phyloP scores from a whole-genome alignment of 176 grass and related monocot species.

The Elaeis guineensis region DNA sequence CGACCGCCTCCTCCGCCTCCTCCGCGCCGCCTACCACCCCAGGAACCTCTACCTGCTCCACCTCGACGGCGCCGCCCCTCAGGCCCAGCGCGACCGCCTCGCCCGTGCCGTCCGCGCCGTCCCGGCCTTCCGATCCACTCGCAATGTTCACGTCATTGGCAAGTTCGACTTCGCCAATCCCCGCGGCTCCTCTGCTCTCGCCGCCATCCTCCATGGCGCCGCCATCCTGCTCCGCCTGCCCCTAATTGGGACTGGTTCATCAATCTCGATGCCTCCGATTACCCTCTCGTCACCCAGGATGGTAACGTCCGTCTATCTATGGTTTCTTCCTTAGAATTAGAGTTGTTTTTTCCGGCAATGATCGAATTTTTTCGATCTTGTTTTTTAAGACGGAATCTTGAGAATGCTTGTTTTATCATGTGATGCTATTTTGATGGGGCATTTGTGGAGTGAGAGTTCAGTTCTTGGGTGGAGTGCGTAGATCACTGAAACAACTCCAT shows the following conservation, averaged over 20 bases:
- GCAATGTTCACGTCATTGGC: slow-evolving; percentile 80
- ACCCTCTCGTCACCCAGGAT: slow-evolving; percentile 76
- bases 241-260: slow-evolving; percentile 80
- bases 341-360: too few relatives aligned
- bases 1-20: slow-evolving; percentile 69
- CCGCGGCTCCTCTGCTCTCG: slow-evolving; percentile 58
- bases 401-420: too few relatives aligned
- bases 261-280: slow-evolving; percentile 72
- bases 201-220: slow-evolving; percentile 67
- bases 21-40: slow-evolving; percentile 70
- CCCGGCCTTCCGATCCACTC: slow-evolving; percentile 17
- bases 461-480: too few relatives aligned
- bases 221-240: slow-evolving; percentile 53
- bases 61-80: slow-evolving; percentile 62
- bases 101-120: slow-evolving; percentile 14
- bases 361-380: too few relatives aligned
- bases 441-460: too few relatives aligned
- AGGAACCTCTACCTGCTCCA: slow-evolving; percentile 83
- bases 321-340: too few relatives aligned
- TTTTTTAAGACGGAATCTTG: too few relatives aligned
- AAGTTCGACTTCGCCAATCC: slow-evolving; percentile 62
- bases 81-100: slow-evolving; percentile 39
- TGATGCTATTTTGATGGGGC: too few relatives aligned
- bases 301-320: slow-evolving; percentile 29
- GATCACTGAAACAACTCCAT: too few relatives aligned